Percentiles rank a stretch among this genome's conserved stretches.
phyloP scores from a whole-genome alignment of 2,329 filamentous ascomycete species.

The Monilinia aucupariae region DNA sequence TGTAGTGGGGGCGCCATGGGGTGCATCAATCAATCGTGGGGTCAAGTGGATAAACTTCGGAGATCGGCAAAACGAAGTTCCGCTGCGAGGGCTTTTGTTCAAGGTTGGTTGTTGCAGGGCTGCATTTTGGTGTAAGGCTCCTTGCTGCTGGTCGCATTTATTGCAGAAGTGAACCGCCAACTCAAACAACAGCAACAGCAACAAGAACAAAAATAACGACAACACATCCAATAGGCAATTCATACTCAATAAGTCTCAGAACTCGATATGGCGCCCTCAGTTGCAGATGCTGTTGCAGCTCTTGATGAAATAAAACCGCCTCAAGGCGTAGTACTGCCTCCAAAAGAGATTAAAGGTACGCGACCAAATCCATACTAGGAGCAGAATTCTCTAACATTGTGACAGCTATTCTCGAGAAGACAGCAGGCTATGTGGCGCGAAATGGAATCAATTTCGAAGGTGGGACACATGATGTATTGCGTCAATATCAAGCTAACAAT shows the following conservation, averaged over 20 bases:
- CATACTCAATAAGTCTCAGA: background rate
- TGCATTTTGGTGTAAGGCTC: conserved; percentile 4
- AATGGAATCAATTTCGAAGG: conserved; percentile 59
- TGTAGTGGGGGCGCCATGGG: background rate
- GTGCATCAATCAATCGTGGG: background rate
- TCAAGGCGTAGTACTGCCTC: conserved; percentile 78
- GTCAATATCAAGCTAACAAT: conserved; percentile 20
- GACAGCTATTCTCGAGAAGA: conserved; percentile 76
- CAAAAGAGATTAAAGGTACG: conserved; percentile 66
- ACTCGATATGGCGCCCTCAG: conserved; percentile 33
- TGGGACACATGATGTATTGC: conserved; percentile 28
- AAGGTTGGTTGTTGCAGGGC: background rate
- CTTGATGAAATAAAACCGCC: conserved; percentile 73
- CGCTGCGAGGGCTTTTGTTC: background rate
- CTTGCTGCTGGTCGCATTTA: conserved; percentile 3
- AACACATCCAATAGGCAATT: background rate
- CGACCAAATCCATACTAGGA: conserved; percentile 29
- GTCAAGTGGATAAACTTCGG: background rate
- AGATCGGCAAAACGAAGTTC: conserved; percentile 8
- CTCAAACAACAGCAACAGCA: conserved; percentile 4
- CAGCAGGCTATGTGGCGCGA: conserved; percentile 79
- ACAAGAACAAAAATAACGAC: too few species aligned
- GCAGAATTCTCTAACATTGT: conserved; percentile 29
- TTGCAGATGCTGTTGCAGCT: conserved; percentile 43
- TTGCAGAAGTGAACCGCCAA: background rate